Base-by-base conservation (phyloP, 306 rosid genomes). In the Pterocarpus santalinus region DNA sequence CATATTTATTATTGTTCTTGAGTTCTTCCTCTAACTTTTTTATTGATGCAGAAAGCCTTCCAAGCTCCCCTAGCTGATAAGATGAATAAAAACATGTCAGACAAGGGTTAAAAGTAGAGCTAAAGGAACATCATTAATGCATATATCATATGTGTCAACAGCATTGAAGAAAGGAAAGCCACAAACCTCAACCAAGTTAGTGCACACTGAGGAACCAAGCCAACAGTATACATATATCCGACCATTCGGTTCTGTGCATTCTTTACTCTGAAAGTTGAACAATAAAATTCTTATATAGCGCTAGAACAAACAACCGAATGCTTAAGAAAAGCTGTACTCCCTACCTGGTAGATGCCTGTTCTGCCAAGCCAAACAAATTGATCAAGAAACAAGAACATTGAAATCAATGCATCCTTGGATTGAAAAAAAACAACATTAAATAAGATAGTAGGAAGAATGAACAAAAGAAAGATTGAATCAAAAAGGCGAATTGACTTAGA, bases 181-280 rank as follows among this genome's bases (percentile, higher is more conserved):
- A 81, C 91, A 69, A 63, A 95, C 99, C 99, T 95, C 99, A 74
- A 86, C 92, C 83, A 93, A 87, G 73, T 92, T 80, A 89, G 79
- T 34, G 81, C 97, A 95, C 22, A 73, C 71, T 16, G 97, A 89
- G 69, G 99, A 95, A 65, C 97, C 92, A 85, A 95, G 67, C 98
- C 98, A 95, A 80, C 99, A 95, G 88, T 66, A 95, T 49, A 93
- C 89, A 38, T 98, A 93, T 80, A 95, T 88, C 72, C 97, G 91
- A 65, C 96, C 98, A 57, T 91, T 35, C 12, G 90, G 78, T 71
- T 95, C 99, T 1, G 92, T 85, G 0, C 78, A 92, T 55, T 95
- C 99, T 81, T 95, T 95, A 84, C 93, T 90, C 99, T 95, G 81
- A 30, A n/a, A 57, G 73, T 79, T 71, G 52, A 39, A 78, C 46